phyloP scores from a whole-genome alignment of 441 rosid genomes.

The Biscutella laevigata region DNA sequence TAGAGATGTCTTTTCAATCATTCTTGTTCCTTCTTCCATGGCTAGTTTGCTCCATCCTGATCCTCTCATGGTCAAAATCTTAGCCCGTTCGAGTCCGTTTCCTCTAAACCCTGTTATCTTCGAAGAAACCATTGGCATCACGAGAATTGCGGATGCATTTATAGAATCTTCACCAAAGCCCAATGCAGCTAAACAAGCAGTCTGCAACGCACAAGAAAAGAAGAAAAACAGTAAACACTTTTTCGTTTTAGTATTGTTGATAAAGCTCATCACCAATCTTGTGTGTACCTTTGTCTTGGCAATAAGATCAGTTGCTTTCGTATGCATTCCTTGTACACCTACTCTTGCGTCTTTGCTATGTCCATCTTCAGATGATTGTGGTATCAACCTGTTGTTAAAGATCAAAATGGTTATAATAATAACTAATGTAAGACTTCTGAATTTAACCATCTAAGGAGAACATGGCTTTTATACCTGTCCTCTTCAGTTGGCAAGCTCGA shows the following conservation, averaged over 20 bases:
- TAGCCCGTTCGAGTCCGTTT: slow-evolving; percentile 50
- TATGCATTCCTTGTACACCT: slow-evolving; percentile 40
- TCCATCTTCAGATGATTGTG: slow-evolving; percentile 37
- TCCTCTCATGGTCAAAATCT: slow-evolving; percentile 56
- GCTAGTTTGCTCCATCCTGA: slow-evolving; percentile 54
- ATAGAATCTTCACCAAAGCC: slow-evolving; percentile 90
- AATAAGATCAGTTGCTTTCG: slow-evolving; percentile 45
- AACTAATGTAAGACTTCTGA: background rate
- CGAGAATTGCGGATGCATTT: slow-evolving; percentile 83
- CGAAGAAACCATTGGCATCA: slow-evolving; percentile 96
- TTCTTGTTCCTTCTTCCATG: slow-evolving; percentile 32
- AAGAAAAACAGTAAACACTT: too few relatives aligned
- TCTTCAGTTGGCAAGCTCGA: slow-evolving; percentile 39
- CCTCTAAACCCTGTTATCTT: slow-evolving; percentile 87
- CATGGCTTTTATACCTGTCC: slow-evolving; percentile 44
- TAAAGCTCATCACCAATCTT: background rate
- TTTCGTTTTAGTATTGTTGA: background rate
- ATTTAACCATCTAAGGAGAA: background rate
- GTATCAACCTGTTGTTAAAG: slow-evolving; percentile 39
- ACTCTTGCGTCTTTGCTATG: slow-evolving; percentile 57
- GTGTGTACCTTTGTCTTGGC: slow-evolving; percentile 69
- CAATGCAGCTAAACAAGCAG: slow-evolving; percentile 53
- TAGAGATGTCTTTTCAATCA: slow-evolving; percentile 23
- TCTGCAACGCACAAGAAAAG: slow-evolving; percentile 38
- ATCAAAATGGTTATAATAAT: background rate